A percentile compares a stretch with the other conserved stretches of the same genome.
Evolutionary conservation across 495 filamentous ascomycete genomes (phyloP).

Genomic region (Hapsidospora chrysogenum): DNA sequence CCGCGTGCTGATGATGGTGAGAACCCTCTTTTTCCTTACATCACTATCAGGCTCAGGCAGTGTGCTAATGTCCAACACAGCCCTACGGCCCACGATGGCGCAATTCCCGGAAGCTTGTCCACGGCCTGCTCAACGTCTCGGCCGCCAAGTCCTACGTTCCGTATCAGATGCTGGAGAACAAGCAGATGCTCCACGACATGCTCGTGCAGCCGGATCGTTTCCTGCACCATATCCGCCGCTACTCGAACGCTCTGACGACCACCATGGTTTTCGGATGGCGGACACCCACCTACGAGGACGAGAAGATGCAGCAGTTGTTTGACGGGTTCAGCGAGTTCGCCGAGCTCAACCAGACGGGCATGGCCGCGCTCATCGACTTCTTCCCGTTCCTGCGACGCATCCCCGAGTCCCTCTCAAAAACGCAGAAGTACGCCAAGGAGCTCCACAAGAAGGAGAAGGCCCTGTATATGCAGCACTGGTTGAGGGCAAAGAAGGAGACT

Average conservation of each 20-base stretch:
- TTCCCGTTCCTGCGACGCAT: slow-evolving; percentile 24
- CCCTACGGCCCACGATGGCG: slow-evolving; percentile 21
- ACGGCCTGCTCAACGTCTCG: slow-evolving; percentile 26
- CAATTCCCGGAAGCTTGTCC: slow-evolving; percentile 23
- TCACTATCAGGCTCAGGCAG: neutral
- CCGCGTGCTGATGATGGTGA: slow-evolving; percentile 16
- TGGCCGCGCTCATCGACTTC: slow-evolving; percentile 21
- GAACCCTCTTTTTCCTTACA: neutral
- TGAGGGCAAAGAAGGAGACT: slow-evolving; percentile 17
- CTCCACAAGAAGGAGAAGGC: slow-evolving; percentile 12
- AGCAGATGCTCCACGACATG: slow-evolving; percentile 29
- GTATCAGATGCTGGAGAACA: slow-evolving; percentile 35
- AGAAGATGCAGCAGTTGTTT: slow-evolving; percentile 34
- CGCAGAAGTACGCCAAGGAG: slow-evolving; percentile 10
- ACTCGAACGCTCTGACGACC: slow-evolving; percentile 36
- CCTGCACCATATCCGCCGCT: slow-evolving; percentile 34
- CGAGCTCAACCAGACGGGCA: slow-evolving; percentile 23
- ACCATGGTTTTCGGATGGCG: slow-evolving; percentile 40
- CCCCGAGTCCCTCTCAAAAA: slow-evolving; percentile 20
- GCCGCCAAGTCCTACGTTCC: slow-evolving; percentile 26
- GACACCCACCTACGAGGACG: slow-evolving; percentile 27
- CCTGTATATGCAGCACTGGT: slow-evolving; percentile 22
- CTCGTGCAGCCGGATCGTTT: slow-evolving; percentile 19
- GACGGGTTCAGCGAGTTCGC: slow-evolving; percentile 33
- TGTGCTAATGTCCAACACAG: neutral